Percentiles rank a stretch among this genome's conserved stretches.
Conservation (phyloP, 805 yeast species). For the Kodamaea jinghongensis region DNA sequence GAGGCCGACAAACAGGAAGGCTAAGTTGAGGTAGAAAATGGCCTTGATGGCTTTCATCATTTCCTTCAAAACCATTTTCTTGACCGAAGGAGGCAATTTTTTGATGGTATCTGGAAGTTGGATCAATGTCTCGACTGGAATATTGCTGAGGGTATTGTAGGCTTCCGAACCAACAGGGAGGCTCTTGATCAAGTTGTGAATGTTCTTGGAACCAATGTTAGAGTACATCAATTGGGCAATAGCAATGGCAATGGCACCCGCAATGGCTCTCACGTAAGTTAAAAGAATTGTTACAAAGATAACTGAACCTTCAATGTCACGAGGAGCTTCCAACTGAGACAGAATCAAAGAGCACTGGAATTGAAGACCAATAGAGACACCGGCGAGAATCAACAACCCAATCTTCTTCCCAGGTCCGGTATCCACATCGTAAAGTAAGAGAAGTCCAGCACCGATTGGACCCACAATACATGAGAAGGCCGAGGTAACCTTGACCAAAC, state of each 20-base stretch:
- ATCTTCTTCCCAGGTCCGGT: slow-evolving; percentile 25
- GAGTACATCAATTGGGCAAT: slow-evolving; percentile 31
- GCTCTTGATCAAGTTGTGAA: slow-evolving; percentile 13
- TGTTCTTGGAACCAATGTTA: slow-evolving; percentile 17
- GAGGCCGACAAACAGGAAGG: slow-evolving; percentile 29
- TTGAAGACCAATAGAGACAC: slow-evolving; percentile 34
- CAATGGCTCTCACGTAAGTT: slow-evolving; percentile 30
- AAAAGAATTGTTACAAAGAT: slow-evolving; percentile 33
- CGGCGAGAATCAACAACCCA: slow-evolving; percentile 35
- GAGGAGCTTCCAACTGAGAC: slow-evolving; percentile 37
- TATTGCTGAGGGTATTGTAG: slow-evolving; percentile 13
- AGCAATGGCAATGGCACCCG: slow-evolving; percentile 32
- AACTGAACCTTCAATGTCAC: slow-evolving; percentile 31
- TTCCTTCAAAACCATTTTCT: slow-evolving; percentile 24
- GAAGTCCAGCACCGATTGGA: slow-evolving; percentile 35
- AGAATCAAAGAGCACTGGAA: slow-evolving; percentile 35
- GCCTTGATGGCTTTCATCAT: slow-evolving; percentile 32
- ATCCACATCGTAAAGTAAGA: slow-evolving; percentile 23
- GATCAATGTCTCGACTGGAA: slow-evolving; percentile 17
- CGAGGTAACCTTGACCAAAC: slow-evolving; percentile 30
- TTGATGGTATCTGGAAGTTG: slow-evolving; percentile 28
- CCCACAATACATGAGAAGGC: slow-evolving; percentile 28
- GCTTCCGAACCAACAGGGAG: slow-evolving; percentile 12
- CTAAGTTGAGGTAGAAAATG: slow-evolving; percentile 39
- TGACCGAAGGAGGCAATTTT: slow-evolving; percentile 22